Conservation (phyloP, 805 yeast genomes). For the Ogataea zsoltii region DNA sequence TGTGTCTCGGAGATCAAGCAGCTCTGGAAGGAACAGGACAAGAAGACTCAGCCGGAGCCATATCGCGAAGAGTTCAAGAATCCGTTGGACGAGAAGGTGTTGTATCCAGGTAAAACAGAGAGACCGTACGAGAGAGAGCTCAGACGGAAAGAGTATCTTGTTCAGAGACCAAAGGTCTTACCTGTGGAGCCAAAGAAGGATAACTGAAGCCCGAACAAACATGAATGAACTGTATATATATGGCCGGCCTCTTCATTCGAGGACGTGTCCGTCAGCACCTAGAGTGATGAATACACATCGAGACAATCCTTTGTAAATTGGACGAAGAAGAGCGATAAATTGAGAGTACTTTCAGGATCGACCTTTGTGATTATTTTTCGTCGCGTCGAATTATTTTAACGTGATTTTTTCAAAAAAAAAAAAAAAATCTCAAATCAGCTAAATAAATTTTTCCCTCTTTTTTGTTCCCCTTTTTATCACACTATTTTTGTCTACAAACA, state of each 20-base stretch:
- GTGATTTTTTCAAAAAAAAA: too few relatives aligned
- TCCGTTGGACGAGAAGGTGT: slow-evolving; percentile 58
- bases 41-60: slow-evolving; percentile 29
- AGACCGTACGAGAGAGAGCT: slow-evolving; percentile 45
- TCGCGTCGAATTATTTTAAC: slow-evolving; percentile 16
- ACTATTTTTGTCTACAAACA: neutral
- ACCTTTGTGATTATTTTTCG: slow-evolving; percentile 1
- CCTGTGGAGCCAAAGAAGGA: slow-evolving; percentile 44
- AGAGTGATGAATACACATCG: too few relatives aligned
- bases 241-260: neutral
- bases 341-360: neutral
- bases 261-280: too few relatives aligned
- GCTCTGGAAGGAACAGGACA: slow-evolving; percentile 55
- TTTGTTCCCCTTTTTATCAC: neutral
- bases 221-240: slow-evolving; percentile 2
- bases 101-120: slow-evolving; percentile 73
- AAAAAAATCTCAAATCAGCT: neutral
- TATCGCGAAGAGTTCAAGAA: slow-evolving; percentile 47
- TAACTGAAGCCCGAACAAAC: neutral
- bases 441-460: neutral
- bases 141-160: slow-evolving; percentile 56
- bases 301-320: too few relatives aligned
- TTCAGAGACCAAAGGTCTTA: slow-evolving; percentile 54
- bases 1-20: slow-evolving; percentile 82
- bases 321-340: neutral